phyloP scores from a whole-genome alignment of 148 eudicot species.

The Camellia japonica region DNA sequence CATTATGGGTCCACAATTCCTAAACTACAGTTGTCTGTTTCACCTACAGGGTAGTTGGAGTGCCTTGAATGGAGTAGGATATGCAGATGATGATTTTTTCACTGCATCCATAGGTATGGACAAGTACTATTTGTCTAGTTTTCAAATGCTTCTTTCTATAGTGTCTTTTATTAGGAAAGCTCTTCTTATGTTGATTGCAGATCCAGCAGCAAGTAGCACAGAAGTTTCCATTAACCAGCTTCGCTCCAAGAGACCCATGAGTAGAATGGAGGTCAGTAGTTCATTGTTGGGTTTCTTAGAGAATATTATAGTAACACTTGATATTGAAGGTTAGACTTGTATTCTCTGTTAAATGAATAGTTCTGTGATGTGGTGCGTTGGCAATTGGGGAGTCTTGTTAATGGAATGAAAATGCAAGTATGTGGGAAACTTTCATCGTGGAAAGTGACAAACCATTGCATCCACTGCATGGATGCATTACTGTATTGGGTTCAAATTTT shows the following conservation, averaged over 20 bases:
- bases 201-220: slow-evolving; percentile 55
- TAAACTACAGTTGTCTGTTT: slow-evolving; percentile 5
- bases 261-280: slow-evolving; percentile 74
- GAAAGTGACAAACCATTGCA: neutral
- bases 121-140: slow-evolving; percentile 7
- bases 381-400: neutral
- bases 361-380: neutral
- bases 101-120: slow-evolving; percentile 45
- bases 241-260: slow-evolving; percentile 82
- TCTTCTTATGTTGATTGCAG: slow-evolving; percentile 26
- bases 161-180: neutral
- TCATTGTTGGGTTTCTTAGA: neutral
- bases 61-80: slow-evolving; percentile 53
- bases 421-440: neutral
- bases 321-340: neutral
- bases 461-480: neutral
- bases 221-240: slow-evolving; percentile 79
- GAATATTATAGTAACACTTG: neutral
- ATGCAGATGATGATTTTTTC: slow-evolving; percentile 30
- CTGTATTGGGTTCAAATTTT: neutral
- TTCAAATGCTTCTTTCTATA: slow-evolving; percentile 3
- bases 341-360: slow-evolving; percentile 5
- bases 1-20: neutral
- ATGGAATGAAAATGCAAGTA: neutral
- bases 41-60: slow-evolving; percentile 62